Evolutionary conservation across 2,329 filamentous ascomycete species (phyloP).

Genomic region (Seiridium unicorne): DNA sequence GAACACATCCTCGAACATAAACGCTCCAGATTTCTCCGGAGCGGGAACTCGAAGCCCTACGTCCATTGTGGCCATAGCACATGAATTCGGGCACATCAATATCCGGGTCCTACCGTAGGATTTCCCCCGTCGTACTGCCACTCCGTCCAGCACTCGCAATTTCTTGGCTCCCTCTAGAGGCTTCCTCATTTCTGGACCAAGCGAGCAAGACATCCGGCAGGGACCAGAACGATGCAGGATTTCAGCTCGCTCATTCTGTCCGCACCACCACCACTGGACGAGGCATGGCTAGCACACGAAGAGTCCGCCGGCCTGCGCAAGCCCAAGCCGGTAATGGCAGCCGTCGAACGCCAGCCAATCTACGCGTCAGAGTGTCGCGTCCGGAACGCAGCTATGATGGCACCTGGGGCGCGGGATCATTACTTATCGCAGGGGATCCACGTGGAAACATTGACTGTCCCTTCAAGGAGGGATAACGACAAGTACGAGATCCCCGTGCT

Average conservation of each 20-base stretch:
- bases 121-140: too few species aligned
- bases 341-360: conserved; percentile 32
- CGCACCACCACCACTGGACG: conserved; percentile 35
- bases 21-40: too few species aligned
- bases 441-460: conserved; percentile 24
- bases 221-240: neutral
- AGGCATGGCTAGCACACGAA: conserved; percentile 39
- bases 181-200: neutral
- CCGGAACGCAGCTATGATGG: conserved; percentile 33
- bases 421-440: conserved; percentile 33
- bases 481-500: conserved; percentile 34
- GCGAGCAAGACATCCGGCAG: neutral
- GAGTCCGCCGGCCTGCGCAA: conserved; percentile 23
- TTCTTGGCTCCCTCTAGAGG: neutral
- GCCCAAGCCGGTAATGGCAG: conserved; percentile 23
- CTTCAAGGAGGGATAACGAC: conserved; percentile 28
- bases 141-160: too few species aligned
- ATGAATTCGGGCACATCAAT: too few species aligned
- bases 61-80: too few species aligned
- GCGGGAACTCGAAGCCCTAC: too few species aligned
- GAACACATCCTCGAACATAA: too few species aligned
- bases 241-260: conserved; percentile 22
- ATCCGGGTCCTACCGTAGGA: too few species aligned
- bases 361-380: conserved; percentile 40
- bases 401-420: conserved; percentile 32